Evolutionary conservation across 2,329 filamentous ascomycete species (phyloP).

Genomic region (Epichloe glyceriae): DNA sequence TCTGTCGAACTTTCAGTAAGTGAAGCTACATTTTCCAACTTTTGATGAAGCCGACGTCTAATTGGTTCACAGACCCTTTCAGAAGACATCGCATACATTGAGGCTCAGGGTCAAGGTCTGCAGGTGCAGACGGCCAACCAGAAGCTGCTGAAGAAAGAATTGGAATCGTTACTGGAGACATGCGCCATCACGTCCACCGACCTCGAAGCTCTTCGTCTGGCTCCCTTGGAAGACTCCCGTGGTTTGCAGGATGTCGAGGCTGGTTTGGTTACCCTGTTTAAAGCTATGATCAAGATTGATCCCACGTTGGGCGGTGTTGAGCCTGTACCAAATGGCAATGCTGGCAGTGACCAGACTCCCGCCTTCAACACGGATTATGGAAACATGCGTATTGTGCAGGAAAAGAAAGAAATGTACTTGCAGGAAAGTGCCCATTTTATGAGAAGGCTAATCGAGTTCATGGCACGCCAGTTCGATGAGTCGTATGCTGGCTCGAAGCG

Average conservation of each 20-base stretch:
- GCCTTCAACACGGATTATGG: slow-evolving; percentile 62
- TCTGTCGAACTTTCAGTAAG: slow-evolving; percentile 83
- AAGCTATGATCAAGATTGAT: slow-evolving; percentile 88
- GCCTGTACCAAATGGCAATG: slow-evolving; percentile 34
- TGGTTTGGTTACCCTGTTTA: slow-evolving; percentile 71
- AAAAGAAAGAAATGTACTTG: slow-evolving; percentile 85
- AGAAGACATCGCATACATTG: slow-evolving; percentile 93
- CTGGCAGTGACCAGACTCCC: slow-evolving; percentile 27
- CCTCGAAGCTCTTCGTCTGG: slow-evolving; percentile 58
- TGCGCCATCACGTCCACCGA: slow-evolving; percentile 72
- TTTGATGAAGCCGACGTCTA: neutral
- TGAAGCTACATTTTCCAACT: slow-evolving; percentile 5
- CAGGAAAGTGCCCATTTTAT: slow-evolving; percentile 66
- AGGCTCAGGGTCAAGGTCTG: slow-evolving; percentile 90
- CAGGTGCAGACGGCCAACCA: slow-evolving; percentile 97
- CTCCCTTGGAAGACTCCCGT: slow-evolving; percentile 56
- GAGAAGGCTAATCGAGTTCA: slow-evolving; percentile 65
- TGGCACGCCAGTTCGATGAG: slow-evolving; percentile 67
- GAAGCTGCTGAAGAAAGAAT: slow-evolving; percentile 79
- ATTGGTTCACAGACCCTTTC: slow-evolving; percentile 57
- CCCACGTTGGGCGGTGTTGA: slow-evolving; percentile 53
- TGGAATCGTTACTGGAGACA: slow-evolving; percentile 78
- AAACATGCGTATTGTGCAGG: slow-evolving; percentile 84
- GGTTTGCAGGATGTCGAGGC: slow-evolving; percentile 68
- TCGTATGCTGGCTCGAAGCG: slow-evolving; percentile 59